A percentile compares a stretch with the other conserved stretches of the same genome.
Conservation (phyloP, 192 early-diverging fungal species). For the Lunasporangiospora selenospora region DNA sequence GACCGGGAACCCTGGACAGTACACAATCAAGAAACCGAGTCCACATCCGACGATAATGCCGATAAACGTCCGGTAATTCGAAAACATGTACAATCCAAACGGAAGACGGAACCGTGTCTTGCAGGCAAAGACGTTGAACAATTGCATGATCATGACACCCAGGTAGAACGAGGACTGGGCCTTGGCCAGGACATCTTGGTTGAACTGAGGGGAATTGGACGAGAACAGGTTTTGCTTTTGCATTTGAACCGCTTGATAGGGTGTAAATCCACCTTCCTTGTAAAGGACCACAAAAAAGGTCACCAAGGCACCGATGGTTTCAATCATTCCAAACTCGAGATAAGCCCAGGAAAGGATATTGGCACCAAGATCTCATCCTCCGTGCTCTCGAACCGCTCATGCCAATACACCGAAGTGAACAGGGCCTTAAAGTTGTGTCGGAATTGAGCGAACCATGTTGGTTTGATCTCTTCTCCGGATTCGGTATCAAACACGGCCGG, state of each 20-base stretch:
- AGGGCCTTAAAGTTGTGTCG: conserved; percentile 43
- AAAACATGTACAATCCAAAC: conserved; percentile 81
- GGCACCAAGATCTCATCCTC: conserved; percentile 85
- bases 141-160: conserved; percentile 83
- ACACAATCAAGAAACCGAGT: conserved; percentile 79
- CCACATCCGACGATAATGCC: conserved; percentile 67
- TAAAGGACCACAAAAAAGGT: conserved; percentile 86
- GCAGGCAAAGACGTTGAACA: conserved; percentile 94
- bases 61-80: conserved; percentile 73
- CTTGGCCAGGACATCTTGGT: conserved; percentile 69
- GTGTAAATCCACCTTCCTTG: conserved; percentile 65
- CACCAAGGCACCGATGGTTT: conserved; percentile 70
- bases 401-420: conserved; percentile 64
- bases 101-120: conserved; percentile 82
- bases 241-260: conserved; percentile 61
- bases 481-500: conserved; percentile 54
- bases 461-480: conserved; percentile 53
- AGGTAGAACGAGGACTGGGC: conserved; percentile 82
- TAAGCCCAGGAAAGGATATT: conserved; percentile 84
- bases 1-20: conserved; percentile 80
- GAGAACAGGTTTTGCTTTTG: conserved; percentile 64
- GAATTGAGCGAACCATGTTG: conserved; percentile 30
- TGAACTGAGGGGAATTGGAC: background rate
- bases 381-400: conserved; percentile 64
- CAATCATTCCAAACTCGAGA: conserved; percentile 84